Percentiles rank a stretch among this genome's conserved stretches.
Evolutionary conservation across 2,329 filamentous ascomycete genomes (phyloP).

Genomic region (Paracamarosporium sp.): DNA sequence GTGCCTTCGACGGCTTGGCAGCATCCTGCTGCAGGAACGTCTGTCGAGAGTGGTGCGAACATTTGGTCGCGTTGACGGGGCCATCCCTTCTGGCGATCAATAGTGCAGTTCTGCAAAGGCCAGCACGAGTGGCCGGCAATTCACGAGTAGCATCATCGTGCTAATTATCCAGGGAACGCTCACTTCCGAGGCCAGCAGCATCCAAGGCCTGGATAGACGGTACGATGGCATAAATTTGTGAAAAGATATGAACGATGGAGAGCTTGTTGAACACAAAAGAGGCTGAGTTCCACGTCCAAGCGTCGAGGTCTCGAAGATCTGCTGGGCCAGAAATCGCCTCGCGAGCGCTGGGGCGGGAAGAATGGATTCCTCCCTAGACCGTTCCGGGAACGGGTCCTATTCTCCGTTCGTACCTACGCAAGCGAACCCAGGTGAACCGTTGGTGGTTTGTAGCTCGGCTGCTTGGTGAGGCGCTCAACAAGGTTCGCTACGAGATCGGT

Average conservation of each 20-base stretch:
- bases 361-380: conserved; percentile 17
- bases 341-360: conserved; percentile 18
- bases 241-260: conserved; percentile 19
- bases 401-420: conserved; percentile 26
- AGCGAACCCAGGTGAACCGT: conserved; percentile 20
- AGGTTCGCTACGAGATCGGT: conserved; percentile 19
- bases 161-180: conserved; percentile 29
- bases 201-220: conserved; percentile 16
- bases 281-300: conserved; percentile 9
- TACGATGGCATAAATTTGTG: conserved; percentile 31
- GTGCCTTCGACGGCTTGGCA: conserved; percentile 29
- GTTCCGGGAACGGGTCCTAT: conserved; percentile 27
- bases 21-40: conserved; percentile 27
- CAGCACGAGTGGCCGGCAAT: conserved; percentile 15
- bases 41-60: conserved; percentile 20
- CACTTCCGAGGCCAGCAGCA: conserved; percentile 20
- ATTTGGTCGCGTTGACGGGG: conserved; percentile 21
- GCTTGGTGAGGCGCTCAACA: conserved; percentile 14
- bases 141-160: conserved; percentile 8
- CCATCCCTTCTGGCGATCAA: conserved; percentile 28
- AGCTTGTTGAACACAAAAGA: conserved; percentile 13
- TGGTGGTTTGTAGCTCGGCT: conserved; percentile 13
- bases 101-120: conserved; percentile 17
- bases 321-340: conserved; percentile 17
- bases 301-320: conserved; percentile 12